Evolutionary conservation across 208 protist species (phyloP), one percentile per base, ranked within the genome.

Genomic region (Wallacemonas rigidus): DNA sequence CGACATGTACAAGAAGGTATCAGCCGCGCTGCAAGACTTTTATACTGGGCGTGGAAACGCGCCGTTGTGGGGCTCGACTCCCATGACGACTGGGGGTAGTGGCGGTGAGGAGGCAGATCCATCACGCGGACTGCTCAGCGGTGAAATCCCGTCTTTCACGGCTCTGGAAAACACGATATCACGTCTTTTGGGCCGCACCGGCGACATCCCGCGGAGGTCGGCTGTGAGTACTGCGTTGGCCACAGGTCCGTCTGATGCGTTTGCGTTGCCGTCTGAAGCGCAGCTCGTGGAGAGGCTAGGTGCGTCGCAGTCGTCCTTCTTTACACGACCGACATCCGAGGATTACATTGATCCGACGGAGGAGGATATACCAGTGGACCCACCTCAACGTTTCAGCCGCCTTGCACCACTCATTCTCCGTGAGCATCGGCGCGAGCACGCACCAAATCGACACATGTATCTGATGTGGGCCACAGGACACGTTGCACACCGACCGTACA

Each of bases 381-480:
- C 87, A 7, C 80, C 85, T 58, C 85, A 88, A 67, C 75, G 69
- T 15, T 74, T 82, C 26, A 89, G 87, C 48, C 79, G 75, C n/a
- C 75, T 94, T 14, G 83, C 83, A 3, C 72, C 80, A 7, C 71
- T 89, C 9, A 73, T 95, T 51, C 78, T 92, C 44, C 83, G 87
- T 4, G 80, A 89, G 71, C 86, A 92, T 69, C 87, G 83, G 12
- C 63, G 67, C 11, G 81, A 89, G 51, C 90, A 95, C 62, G 68
- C 80, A 50, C 78, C 78, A 26, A 87, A 81, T 71, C 80, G 79
- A 15, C 85, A 83, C 67, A 87, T 95, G 83, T 92, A 77, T 69
- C 67, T 95, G 54, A 87, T 91, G 82, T 95, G 87, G 87, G 87
- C 87, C 12, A 47, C 69, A 14, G 89, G 89, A 0, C 69, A 77